Evolutionary conservation across 441 rosid genomes (phyloP).

Genomic region (Croton laevigatus): DNA sequence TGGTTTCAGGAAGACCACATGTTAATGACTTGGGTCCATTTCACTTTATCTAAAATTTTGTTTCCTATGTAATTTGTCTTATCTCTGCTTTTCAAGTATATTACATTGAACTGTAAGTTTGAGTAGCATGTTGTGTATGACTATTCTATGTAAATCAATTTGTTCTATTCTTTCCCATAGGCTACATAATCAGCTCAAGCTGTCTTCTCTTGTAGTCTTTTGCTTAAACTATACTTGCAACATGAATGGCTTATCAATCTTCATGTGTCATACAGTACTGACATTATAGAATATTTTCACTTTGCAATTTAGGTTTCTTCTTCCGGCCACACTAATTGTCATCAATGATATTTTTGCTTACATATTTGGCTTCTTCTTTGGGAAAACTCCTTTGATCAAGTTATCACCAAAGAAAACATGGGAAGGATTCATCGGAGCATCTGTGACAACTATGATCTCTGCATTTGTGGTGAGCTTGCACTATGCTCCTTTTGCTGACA

Average conservation of each 20-base stretch:
- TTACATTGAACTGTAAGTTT: too few species aligned
- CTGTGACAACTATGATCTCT: constrained; percentile 77
- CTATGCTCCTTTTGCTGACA: constrained; percentile 13
- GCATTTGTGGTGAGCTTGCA: constrained; percentile 70
- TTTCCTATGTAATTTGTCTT: too few species aligned
- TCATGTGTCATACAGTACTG: too few species aligned
- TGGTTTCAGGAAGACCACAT: too few species aligned
- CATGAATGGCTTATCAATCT: constrained; percentile 8
- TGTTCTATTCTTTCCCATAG: too few species aligned
- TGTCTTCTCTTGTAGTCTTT: too few species aligned
- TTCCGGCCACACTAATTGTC: constrained; percentile 91
- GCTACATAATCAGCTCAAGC: too few species aligned
- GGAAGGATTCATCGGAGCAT: constrained; percentile 98
- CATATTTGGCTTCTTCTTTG: constrained; percentile 88
- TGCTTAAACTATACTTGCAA: not conserved
- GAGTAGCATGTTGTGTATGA: too few species aligned
- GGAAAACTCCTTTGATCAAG: constrained; percentile 89
- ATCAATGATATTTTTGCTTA: constrained; percentile 92
- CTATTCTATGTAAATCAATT: too few species aligned
- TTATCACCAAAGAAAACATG: constrained; percentile 97
- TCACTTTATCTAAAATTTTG: too few species aligned
- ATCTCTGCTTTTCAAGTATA: too few species aligned
- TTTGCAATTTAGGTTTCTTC: constrained; percentile 73
- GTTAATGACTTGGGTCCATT: too few species aligned
- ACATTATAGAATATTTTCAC: constrained; percentile 12